A percentile compares a stretch with the other conserved stretches of the same genome.
phyloP scores from a whole-genome alignment of 805 yeast genomes.

The Candida germanica region DNA sequence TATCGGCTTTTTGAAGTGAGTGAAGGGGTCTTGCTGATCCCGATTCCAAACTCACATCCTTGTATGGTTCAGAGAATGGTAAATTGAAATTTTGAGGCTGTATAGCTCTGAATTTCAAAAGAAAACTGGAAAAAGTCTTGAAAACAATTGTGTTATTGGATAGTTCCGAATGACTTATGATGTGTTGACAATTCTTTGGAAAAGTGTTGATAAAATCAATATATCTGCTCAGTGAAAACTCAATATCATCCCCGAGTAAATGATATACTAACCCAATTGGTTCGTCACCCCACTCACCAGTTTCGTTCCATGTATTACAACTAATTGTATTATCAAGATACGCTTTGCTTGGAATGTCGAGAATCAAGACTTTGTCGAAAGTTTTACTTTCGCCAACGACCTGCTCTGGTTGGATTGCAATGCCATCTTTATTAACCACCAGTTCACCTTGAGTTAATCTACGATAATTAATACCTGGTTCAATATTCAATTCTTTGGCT shows the following conservation, averaged over 20 bases:
- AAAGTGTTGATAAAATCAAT: slow-evolving; percentile 51
- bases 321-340: slow-evolving; percentile 37
- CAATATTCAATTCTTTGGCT: slow-evolving; percentile 69
- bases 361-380: slow-evolving; percentile 58
- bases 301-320: slow-evolving; percentile 29
- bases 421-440: slow-evolving; percentile 59
- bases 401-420: slow-evolving; percentile 58
- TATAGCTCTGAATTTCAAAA: slow-evolving; percentile 56
- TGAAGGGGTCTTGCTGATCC: slow-evolving; percentile 22
- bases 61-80: slow-evolving; percentile 25
- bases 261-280: slow-evolving; percentile 64
- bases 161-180: slow-evolving; percentile 68
- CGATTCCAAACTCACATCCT: not conserved
- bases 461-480: slow-evolving; percentile 58
- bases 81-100: slow-evolving; percentile 45
- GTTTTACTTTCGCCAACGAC: slow-evolving; percentile 63
- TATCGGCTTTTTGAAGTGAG: slow-evolving; percentile 26
- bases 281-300: slow-evolving; percentile 28
- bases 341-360: slow-evolving; percentile 53
- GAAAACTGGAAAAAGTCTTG: slow-evolving; percentile 49
- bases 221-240: slow-evolving; percentile 42
- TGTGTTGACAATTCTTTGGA: slow-evolving; percentile 52
- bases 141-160: slow-evolving; percentile 61
- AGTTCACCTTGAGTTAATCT: slow-evolving; percentile 57
- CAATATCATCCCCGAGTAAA: slow-evolving; percentile 64